phyloP scores from a whole-genome alignment of 148 eudicot genomes.

The Camellia lanceoleosa region DNA sequence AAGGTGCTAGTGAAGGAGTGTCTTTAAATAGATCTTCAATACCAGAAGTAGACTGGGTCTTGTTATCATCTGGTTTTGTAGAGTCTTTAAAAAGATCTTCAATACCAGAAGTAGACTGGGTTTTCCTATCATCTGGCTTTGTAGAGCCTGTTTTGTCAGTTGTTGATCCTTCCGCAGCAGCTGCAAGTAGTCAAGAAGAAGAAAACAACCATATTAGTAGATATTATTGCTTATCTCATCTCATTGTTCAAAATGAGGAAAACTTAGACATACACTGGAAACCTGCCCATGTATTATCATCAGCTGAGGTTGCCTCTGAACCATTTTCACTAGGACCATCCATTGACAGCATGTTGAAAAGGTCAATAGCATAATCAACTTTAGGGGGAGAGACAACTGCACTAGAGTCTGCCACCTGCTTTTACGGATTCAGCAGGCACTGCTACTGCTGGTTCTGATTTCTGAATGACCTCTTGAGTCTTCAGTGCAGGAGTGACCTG shows the following conservation, averaged over 20 bases:
- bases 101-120: slow-evolving; percentile 41
- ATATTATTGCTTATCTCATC: not conserved
- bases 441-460: slow-evolving; percentile 42
- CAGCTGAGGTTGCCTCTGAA: slow-evolving; percentile 55
- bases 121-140: slow-evolving; percentile 41
- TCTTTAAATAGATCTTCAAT: slow-evolving; percentile 79
- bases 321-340: slow-evolving; percentile 63
- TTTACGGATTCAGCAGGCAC: slow-evolving; percentile 49
- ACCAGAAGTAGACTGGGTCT: slow-evolving; percentile 50
- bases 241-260: slow-evolving; percentile 8
- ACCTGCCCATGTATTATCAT: slow-evolving; percentile 87
- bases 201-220: not conserved
- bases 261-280: slow-evolving; percentile 70
- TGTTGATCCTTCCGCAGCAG: slow-evolving; percentile 69
- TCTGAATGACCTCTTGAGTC: slow-evolving; percentile 48
- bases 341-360: slow-evolving; percentile 89
- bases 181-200: slow-evolving; percentile 34
- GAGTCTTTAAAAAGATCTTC: slow-evolving; percentile 5
- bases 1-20: slow-evolving; percentile 42
- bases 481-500: slow-evolving; percentile 52
- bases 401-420: slow-evolving; percentile 40
- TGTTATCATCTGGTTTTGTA: slow-evolving; percentile 42
- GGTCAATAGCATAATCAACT: slow-evolving; percentile 87
- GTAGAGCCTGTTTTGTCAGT: slow-evolving; percentile 43
- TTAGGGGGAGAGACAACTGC: slow-evolving; percentile 56